Percentiles rank a stretch among this genome's conserved stretches.
Evolutionary conservation across 2,329 filamentous ascomycete species (phyloP).

Genomic region (Colletotrichum plurivorum): DNA sequence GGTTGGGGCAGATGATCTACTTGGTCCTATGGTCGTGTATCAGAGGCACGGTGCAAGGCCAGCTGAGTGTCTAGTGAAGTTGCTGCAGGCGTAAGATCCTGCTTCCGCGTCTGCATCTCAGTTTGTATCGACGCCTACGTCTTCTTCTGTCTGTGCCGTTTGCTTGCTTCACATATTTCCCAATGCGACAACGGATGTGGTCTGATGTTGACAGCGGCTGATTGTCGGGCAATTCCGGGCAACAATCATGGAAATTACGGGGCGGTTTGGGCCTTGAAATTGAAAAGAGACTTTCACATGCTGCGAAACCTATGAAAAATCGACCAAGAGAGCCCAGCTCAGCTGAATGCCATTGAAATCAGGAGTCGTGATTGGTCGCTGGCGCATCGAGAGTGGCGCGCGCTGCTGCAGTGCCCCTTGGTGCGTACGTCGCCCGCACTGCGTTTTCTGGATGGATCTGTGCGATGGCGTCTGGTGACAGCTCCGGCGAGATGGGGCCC

Average conservation of each 20-base stretch:
- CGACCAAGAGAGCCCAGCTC: background rate
- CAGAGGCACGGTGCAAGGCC: background rate
- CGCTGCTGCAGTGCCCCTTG: background rate
- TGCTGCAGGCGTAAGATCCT: too few relatives aligned
- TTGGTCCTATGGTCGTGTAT: too few relatives aligned
- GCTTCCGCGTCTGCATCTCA: background rate
- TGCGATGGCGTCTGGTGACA: slow-evolving; percentile 11
- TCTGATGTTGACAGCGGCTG: slow-evolving; percentile 2
- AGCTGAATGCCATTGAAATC: background rate
- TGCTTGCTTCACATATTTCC: background rate
- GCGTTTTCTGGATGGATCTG: slow-evolving; percentile 2
- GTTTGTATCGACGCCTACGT: background rate
- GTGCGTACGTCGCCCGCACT: slow-evolving; percentile 1
- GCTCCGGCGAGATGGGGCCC: background rate
- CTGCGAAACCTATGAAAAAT: background rate
- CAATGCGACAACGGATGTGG: background rate
- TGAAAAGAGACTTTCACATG: slow-evolving; percentile 29
- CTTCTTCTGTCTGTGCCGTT: background rate
- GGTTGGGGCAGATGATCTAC: slow-evolving; percentile 5
- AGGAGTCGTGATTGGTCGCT: slow-evolving; percentile 21
- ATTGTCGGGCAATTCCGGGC: background rate
- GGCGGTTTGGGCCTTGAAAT: background rate
- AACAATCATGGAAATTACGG: background rate
- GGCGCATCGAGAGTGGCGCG: background rate
- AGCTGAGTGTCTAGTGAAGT: background rate